Base-by-base conservation (phyloP, 305 asterid genomes). In the Euphrasia arctica region DNA sequence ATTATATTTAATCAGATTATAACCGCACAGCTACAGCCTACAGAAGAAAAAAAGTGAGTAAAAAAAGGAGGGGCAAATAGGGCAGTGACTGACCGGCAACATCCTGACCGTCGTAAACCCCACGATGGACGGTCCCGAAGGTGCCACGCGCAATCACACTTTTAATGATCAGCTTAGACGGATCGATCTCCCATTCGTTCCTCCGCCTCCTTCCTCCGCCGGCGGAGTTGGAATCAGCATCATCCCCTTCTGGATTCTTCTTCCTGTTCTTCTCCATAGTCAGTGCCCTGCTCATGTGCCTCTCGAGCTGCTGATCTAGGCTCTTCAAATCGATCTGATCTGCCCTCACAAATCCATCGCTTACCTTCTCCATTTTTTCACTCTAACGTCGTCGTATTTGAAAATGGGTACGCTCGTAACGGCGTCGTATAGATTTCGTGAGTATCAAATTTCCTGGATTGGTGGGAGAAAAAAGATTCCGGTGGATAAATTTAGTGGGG, bases 251-350 rank as follows among this genome's bases (percentile, higher is more conserved):
- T 12, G 41, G 70, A 51, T 63, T 54, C 50, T 60, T 80, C 71
- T 70, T 80, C 69, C 74, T 86, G 67, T 70, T 77, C 71, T 86
- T 84, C 74, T 86, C 95, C 86, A 81, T 70, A 5, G 89, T 85
- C 80, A 79, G 60, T 22, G 76, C 89, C 76, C 87, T 75, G 45
- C 49, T 86, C 43, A 89, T 76, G 56, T 86, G 95, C 76, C 91
- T 77, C 57, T 86, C 96, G 3, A 86, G 82, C 75, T 86, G 96
- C 75, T 89, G 93, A 69, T 89, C 95, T 9, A 89, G 73, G 71
- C 93, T 89, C 60, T 89, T 89, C 81, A 86, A 82, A 76, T 89
- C 95, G 34, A 89, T 86, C 71, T 86, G 90, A 83, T 89, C 93
- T 57, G 96, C 96, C 62, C 96, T 60, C 60, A 86, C 93, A 58